Percentiles rank a stretch among this genome's conserved stretches.
phyloP scores from a whole-genome alignment of 768 basidiomycete species.

The Dioszegia hungarica region DNA sequence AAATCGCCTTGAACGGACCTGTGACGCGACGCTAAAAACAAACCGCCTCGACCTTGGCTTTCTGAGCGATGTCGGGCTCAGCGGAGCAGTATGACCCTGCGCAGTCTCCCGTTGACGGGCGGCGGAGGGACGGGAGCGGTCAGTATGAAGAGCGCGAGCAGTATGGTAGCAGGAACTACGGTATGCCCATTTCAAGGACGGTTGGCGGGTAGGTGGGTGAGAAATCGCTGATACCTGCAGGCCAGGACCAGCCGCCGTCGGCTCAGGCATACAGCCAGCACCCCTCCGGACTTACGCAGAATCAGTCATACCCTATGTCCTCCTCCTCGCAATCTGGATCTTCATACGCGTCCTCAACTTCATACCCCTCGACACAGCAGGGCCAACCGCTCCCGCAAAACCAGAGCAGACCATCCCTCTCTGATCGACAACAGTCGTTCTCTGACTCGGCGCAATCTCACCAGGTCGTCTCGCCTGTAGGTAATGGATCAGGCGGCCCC shows the following conservation, averaged over 20 bases:
- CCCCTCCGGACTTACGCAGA: too few species aligned
- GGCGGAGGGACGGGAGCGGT: not conserved
- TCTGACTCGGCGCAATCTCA: not conserved
- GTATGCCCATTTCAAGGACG: not conserved
- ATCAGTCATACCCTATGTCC: not conserved
- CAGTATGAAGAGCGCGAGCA: not conserved
- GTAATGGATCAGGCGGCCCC: too few species aligned
- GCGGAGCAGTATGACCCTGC: not conserved
- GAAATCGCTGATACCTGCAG: not conserved
- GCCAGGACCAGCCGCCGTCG: not conserved
- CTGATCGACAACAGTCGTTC: not conserved
- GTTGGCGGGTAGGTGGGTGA: too few species aligned
- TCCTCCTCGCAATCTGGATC: not conserved
- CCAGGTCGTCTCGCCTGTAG: too few species aligned
- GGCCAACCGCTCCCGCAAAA: not conserved
- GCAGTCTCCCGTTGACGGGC: not conserved
- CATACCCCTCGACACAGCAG: not conserved
- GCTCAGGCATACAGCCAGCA: too few species aligned
- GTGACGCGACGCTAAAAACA: too few species aligned
- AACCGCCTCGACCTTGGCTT: too few species aligned
- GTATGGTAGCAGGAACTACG: conserved; percentile 1
- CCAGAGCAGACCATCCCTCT: not conserved
- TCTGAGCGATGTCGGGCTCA: too few species aligned
- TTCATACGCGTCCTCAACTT: not conserved
- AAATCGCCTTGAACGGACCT: too few species aligned